Conservation (phyloP, 768 basidiomycete genomes). For the Tricholoma hemisulphureum region DNA sequence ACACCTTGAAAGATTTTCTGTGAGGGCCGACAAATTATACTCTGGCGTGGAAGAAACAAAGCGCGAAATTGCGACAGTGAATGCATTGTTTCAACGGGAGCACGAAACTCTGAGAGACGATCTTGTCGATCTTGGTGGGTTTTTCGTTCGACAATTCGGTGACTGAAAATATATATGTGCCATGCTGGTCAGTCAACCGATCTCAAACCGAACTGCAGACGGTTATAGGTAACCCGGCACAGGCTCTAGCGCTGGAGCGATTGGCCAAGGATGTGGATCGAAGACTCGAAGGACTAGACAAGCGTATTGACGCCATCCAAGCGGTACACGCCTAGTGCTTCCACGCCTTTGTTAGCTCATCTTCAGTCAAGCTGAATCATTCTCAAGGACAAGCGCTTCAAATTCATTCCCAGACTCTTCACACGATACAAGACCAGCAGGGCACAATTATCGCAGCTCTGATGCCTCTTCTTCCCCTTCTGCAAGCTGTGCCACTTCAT, state of each 20-base stretch:
- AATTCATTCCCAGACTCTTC: slow-evolving; percentile 54
- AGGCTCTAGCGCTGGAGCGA: slow-evolving; percentile 39
- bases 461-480: slow-evolving; percentile 56
- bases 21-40: slow-evolving; percentile 52
- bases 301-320: slow-evolving; percentile 57
- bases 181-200: slow-evolving; percentile 50
- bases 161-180: slow-evolving; percentile 13
- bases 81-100: slow-evolving; percentile 58
- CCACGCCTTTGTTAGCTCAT: slow-evolving; percentile 1
- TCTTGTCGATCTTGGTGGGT: slow-evolving; percentile 55
- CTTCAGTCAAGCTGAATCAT: slow-evolving; percentile 42
- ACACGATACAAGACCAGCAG: slow-evolving; percentile 64
- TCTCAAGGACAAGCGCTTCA: slow-evolving; percentile 47
- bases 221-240: slow-evolving; percentile 56
- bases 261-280: slow-evolving; percentile 41
- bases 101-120: slow-evolving; percentile 56
- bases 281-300: slow-evolving; percentile 47
- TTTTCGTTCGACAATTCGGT: slow-evolving; percentile 2
- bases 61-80: slow-evolving; percentile 50
- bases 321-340: slow-evolving; percentile 32
- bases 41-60: slow-evolving; percentile 50
- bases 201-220: slow-evolving; percentile 61
- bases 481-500: slow-evolving; percentile 59
- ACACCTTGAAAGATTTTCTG: slow-evolving; percentile 66
- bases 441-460: slow-evolving; percentile 52